Base-by-base conservation (phyloP, 2,329 filamentous ascomycete genomes). In the Neonectria coccinea region DNA sequence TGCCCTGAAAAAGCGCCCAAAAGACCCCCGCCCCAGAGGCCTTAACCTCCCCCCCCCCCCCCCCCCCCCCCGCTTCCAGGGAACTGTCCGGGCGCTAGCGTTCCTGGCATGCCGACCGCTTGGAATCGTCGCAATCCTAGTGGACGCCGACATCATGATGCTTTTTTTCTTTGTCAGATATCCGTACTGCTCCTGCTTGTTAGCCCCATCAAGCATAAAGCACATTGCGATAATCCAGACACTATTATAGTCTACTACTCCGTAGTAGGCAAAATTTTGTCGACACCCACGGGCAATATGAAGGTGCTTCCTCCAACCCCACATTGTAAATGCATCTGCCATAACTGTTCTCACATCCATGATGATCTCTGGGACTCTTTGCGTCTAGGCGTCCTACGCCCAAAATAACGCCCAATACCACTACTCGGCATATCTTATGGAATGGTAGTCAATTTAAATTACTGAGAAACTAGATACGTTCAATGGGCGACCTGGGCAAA, bases 21-120 rank as follows among this genome's bases (percentile, higher is more conserved):
- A 27, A 25, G 10, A 8, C 8, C 47, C 47, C 16, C 31, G 18
- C 22, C 36, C 45, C 27, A 7, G 36, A n/a, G 36, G 14, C 36
- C 22, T 50, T 31, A 59, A 11, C 25, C 14, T 52, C 20, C 22
- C 45, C 56, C 44, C 29, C 47, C 11, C 11, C 51, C 51, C 33
- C 56, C 47, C 29, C 47, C 11, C 11, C 51, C 51, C 33, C 56
- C 47, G 45, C 45, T 47, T 51, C 56, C n/a, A 52, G 56, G 56
- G 36, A 58, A 39, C 47, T 31, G 22, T 18, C 47, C 45, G 56
- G 33, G 22, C 55, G 45, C 55, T 58, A 58, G 31, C 45, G 20
- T 47, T 45, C 44, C 5, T 29, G 22, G 47, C 9, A 18, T 50
- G 27, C 8, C 47, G 4, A 39, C 18, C 47, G 47, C 25, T 50